Conservation (phyloP, 2,329 filamentous ascomycete genomes). For the Bipolaris cookei region DNA sequence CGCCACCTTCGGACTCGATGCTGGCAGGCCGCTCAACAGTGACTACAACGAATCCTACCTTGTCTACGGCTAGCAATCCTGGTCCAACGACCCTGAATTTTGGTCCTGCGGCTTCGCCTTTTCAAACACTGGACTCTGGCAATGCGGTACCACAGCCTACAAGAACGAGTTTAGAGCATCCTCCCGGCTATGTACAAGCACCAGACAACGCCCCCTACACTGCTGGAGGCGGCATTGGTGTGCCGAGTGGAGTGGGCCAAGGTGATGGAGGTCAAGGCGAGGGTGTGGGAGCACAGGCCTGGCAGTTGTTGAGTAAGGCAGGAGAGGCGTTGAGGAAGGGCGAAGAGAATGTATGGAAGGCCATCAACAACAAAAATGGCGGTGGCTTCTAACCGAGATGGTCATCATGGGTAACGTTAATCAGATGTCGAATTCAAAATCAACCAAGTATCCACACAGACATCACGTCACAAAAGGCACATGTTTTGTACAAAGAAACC, state of each 20-base stretch:
- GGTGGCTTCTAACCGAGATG: neutral
- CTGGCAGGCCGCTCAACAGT: slow-evolving; percentile 50
- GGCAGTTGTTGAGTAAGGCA: slow-evolving; percentile 46
- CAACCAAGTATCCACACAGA: neutral
- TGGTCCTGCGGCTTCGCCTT: slow-evolving; percentile 42
- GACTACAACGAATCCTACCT: slow-evolving; percentile 41
- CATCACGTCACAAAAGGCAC: slow-evolving; percentile 17
- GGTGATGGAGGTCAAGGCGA: slow-evolving; percentile 41
- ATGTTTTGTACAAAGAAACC: slow-evolving; percentile 35
- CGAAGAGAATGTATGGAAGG: slow-evolving; percentile 47
- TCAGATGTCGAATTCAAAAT: neutral
- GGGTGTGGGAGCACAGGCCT: slow-evolving; percentile 42
- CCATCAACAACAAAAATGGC: slow-evolving; percentile 37
- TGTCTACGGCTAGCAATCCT: slow-evolving; percentile 26
- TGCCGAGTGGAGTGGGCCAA: slow-evolving; percentile 28
- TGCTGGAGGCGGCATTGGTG: slow-evolving; percentile 49
- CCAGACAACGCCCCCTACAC: slow-evolving; percentile 48
- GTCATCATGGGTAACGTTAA: no score
- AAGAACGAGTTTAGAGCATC: slow-evolving; percentile 48
- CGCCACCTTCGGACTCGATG: slow-evolving; percentile 47
- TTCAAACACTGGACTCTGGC: slow-evolving; percentile 30
- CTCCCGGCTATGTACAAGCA: slow-evolving; percentile 58
- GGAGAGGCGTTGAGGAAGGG: slow-evolving; percentile 46
- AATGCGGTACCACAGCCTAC: slow-evolving; percentile 23
- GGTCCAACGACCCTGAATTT: slow-evolving; percentile 50